Evolutionary conservation across 2,329 filamentous ascomycete species (phyloP).

Genomic region (Apiospora marii): DNA sequence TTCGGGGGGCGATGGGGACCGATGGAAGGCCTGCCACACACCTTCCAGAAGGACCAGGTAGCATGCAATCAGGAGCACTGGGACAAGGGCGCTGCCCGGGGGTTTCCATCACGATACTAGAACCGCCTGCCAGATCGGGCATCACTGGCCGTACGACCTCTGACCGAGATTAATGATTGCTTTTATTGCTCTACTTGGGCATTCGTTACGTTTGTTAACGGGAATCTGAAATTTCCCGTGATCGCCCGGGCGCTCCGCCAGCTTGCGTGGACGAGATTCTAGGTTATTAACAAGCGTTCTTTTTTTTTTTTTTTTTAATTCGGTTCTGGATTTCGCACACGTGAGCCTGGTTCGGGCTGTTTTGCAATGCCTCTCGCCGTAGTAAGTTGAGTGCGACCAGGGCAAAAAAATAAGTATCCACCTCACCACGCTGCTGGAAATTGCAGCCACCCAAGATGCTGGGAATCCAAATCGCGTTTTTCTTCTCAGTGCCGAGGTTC

Average conservation of each 20-base stretch:
- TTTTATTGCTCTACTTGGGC: not conserved
- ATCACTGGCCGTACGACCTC: not conserved
- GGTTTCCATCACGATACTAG: not conserved
- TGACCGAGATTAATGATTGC: not conserved
- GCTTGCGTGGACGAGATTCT: constrained; percentile 11
- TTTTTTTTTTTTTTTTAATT: not conserved
- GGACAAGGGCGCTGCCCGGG: constrained; percentile 2
- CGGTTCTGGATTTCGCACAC: not conserved
- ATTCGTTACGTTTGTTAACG: not conserved
- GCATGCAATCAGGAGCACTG: not conserved
- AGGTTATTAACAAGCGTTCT: constrained; percentile 5
- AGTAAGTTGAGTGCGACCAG: not conserved
- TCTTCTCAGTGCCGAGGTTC: not conserved
- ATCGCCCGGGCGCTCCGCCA: constrained; percentile 10
- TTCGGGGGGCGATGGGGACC: constrained; percentile 16
- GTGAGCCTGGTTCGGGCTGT: not conserved
- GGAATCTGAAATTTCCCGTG: not conserved
- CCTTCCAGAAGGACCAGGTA: constrained; percentile 9
- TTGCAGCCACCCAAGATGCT: constrained; percentile 8
- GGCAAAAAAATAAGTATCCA: not conserved
- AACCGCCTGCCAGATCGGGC: constrained; percentile 5
- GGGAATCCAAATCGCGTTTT: not conserved
- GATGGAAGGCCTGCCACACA: constrained; percentile 9
- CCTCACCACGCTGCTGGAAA: constrained; percentile 14
- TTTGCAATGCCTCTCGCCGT: not conserved